Percentiles rank a stretch among this genome's conserved stretches.
Evolutionary conservation across 2,329 filamentous ascomycete species (phyloP).

Genomic region (Zymoseptoria pseudotritici): DNA sequence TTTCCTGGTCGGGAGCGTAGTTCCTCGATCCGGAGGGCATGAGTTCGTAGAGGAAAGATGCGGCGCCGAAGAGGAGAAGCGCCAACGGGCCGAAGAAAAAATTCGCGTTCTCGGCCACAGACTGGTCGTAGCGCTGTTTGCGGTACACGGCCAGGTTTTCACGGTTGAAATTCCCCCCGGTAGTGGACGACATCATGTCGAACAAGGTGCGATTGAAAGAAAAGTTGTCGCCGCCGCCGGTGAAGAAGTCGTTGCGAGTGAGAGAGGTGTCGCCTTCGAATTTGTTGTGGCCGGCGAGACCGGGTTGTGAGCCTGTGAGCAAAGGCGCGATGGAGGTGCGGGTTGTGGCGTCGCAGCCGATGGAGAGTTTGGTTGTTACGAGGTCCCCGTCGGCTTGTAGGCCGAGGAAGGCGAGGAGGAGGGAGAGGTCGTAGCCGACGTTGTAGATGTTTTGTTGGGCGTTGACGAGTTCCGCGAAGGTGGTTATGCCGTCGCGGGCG

Average conservation of each 20-base stretch:
- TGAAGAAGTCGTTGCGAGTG: slow-evolving; percentile 38
- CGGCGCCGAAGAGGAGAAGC: slow-evolving; percentile 36
- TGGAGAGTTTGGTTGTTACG: slow-evolving; percentile 36
- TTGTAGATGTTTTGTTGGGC: slow-evolving; percentile 42
- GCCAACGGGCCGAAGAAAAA: slow-evolving; percentile 34
- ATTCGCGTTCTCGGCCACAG: slow-evolving; percentile 32
- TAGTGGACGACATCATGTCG: slow-evolving; percentile 30
- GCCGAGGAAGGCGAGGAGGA: slow-evolving; percentile 35
- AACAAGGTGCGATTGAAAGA: slow-evolving; percentile 37
- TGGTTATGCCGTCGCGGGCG: slow-evolving; percentile 37
- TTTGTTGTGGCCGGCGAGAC: slow-evolving; percentile 40
- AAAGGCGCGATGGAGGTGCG: slow-evolving; percentile 30
- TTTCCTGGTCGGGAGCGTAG: slow-evolving; percentile 6
- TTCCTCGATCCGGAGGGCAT: slow-evolving; percentile 28
- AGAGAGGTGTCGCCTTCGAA: slow-evolving; percentile 37
- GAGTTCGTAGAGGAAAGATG: slow-evolving; percentile 39
- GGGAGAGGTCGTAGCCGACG: slow-evolving; percentile 37
- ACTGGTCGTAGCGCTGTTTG: slow-evolving; percentile 35
- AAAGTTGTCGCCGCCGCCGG: slow-evolving; percentile 32
- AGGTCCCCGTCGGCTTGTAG: slow-evolving; percentile 37
- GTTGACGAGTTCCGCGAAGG: slow-evolving; percentile 35
- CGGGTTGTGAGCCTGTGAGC: slow-evolving; percentile 33
- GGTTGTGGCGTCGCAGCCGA: slow-evolving; percentile 39
- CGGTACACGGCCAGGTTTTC: slow-evolving; percentile 36
- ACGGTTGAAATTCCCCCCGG: slow-evolving; percentile 32